These are phyloP conservation scores for Aspergillus sparsus DNA, from an alignment of 495 filamentous ascomycete genomes.

Conservation along the genomic window DNA sequence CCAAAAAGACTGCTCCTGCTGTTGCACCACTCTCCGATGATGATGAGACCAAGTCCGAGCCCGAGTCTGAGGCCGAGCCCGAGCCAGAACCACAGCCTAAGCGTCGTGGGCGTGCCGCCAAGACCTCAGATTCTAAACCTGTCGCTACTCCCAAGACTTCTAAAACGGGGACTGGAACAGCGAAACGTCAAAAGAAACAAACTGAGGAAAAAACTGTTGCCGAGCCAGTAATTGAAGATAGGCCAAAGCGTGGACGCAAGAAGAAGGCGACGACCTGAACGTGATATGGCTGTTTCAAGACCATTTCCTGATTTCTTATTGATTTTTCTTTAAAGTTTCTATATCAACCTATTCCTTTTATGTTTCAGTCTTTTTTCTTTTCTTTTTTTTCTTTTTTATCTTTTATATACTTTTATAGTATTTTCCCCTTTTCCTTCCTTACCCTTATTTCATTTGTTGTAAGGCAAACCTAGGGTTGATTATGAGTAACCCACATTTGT, in stretches of 20 bases:
- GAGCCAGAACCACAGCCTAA: background rate
- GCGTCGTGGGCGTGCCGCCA: background rate
- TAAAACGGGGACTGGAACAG: background rate
- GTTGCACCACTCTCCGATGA: slow-evolving; percentile 20
- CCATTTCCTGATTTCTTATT: background rate
- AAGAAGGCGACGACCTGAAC: slow-evolving; percentile 26
- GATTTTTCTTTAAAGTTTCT: background rate
- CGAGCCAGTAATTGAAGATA: slow-evolving; percentile 22
- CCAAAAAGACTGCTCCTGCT: slow-evolving; percentile 28
- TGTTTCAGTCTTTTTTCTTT: background rate
- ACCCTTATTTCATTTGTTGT: background rate
- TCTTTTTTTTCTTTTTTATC: background rate
- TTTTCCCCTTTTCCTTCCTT: background rate
- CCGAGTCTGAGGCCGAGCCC: background rate
- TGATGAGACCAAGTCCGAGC: slow-evolving; percentile 9
- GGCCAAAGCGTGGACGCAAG: slow-evolving; percentile 38
- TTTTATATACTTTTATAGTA: background rate
- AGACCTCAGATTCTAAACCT: background rate
- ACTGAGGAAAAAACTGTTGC: slow-evolving; percentile 13
- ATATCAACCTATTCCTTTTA: background rate
- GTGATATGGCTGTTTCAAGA: background rate
- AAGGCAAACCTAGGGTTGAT: no score
- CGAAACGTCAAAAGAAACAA: slow-evolving; percentile 10
- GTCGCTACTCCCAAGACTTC: background rate
- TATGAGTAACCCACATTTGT: no score